These are phyloP conservation scores for Xeromyces bisporus DNA, from an alignment of 495 filamentous ascomycete species.

Conservation along the genomic window DNA sequence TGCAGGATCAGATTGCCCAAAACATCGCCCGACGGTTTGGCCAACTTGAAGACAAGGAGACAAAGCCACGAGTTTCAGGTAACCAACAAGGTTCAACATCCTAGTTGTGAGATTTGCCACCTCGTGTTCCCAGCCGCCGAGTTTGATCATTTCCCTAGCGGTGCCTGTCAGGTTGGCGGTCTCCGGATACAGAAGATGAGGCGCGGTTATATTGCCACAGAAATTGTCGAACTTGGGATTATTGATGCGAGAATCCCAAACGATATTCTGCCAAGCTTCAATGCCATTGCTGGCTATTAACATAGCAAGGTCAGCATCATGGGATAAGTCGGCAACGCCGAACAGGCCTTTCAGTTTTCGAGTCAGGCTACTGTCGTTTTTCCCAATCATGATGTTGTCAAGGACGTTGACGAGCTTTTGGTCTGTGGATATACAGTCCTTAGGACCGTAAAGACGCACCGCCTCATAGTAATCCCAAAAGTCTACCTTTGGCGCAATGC, in stretches of 20 bases:
- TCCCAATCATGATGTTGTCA: constrained; percentile 46
- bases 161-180: constrained; percentile 20
- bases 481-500: constrained; percentile 52
- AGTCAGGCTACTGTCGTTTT: constrained; percentile 26
- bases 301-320: constrained; percentile 43
- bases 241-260: constrained; percentile 53
- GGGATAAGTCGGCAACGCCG: constrained; percentile 38
- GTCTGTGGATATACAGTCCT: constrained; percentile 35
- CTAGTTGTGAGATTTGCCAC: constrained; percentile 29
- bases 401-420: constrained; percentile 43
- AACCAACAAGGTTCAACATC: constrained; percentile 51
- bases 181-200: constrained; percentile 27
- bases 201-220: constrained; percentile 39
- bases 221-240: constrained; percentile 36
- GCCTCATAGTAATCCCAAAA: constrained; percentile 59
- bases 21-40: constrained; percentile 36
- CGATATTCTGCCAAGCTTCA: constrained; percentile 39
- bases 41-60: constrained; percentile 14
- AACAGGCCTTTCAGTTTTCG: constrained; percentile 41
- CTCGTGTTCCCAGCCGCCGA: constrained; percentile 38
- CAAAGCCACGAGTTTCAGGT: constrained; percentile 30
- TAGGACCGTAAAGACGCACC: constrained; percentile 37
- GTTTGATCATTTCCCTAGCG: constrained; percentile 29
- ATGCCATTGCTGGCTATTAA: constrained; percentile 33
- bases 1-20: constrained; percentile 29